phyloP scores from a whole-genome alignment of 2,329 filamentous ascomycete species.

The Fusarium hainanense region DNA sequence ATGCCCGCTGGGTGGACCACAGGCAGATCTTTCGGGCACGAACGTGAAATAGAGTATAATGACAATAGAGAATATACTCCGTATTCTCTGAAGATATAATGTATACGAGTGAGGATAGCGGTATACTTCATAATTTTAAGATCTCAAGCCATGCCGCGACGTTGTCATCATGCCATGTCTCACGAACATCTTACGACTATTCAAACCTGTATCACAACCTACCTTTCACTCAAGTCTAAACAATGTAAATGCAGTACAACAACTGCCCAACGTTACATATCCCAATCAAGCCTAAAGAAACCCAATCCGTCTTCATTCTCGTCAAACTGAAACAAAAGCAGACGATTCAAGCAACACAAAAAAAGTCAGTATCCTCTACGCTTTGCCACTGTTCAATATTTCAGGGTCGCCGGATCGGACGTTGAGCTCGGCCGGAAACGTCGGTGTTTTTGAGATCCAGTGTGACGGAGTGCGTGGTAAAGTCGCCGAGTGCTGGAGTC shows the following conservation, averaged over 20 bases:
- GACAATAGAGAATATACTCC: neutral
- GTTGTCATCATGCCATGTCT: neutral
- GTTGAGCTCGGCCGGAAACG: conserved; percentile 41
- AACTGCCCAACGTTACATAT: conserved; percentile 34
- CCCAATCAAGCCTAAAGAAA: conserved; percentile 1
- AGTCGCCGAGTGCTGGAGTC: conserved; percentile 2
- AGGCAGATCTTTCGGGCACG: too few relatives aligned
- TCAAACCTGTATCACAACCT: neutral
- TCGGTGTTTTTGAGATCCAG: conserved; percentile 36
- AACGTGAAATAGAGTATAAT: neutral
- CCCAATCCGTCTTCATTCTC: conserved; percentile 24
- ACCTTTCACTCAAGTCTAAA: neutral
- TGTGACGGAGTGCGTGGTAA: conserved; percentile 16
- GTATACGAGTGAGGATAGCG: too few relatives aligned
- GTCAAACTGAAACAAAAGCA: conserved; percentile 34
- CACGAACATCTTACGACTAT: neutral
- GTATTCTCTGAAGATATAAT: too few relatives aligned
- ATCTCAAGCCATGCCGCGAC: too few relatives aligned
- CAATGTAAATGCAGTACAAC: conserved; percentile 3
- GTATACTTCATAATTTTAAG: too few relatives aligned
- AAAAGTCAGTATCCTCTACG: neutral
- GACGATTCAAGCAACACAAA: conserved; percentile 14
- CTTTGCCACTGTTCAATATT: conserved; percentile 8
- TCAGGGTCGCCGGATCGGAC: conserved; percentile 24
- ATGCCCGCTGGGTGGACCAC: too few relatives aligned